Evolutionary conservation across 2,329 filamentous ascomycete species (phyloP).

Genomic region (Trichoderma atroviride): DNA sequence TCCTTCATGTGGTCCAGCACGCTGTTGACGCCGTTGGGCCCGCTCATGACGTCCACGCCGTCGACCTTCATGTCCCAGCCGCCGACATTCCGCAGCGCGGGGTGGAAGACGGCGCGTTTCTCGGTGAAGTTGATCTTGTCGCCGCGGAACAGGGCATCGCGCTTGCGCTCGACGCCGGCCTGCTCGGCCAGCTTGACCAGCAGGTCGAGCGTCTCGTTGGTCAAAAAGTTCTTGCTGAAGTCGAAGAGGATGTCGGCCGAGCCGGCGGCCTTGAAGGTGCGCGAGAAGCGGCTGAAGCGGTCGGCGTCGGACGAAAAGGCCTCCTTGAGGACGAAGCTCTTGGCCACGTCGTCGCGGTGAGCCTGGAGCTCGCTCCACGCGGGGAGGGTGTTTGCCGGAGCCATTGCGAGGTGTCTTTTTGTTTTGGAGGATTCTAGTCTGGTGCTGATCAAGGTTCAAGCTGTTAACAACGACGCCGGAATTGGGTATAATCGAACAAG

Average conservation of each 20-base stretch:
- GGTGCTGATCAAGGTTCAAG: background rate
- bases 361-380: constrained; percentile 90
- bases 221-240: constrained; percentile 98
- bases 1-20: constrained; percentile 98
- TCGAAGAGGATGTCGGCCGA: constrained; percentile 94
- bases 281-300: constrained; percentile 89
- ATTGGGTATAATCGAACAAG: background rate
- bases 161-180: constrained; percentile 86
- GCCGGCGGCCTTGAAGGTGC: constrained; percentile 79
- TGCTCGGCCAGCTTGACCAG: constrained; percentile 90
- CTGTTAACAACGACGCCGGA: background rate
- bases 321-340: constrained; percentile 89
- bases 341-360: constrained; percentile 84
- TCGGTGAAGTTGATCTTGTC: constrained; percentile 99
- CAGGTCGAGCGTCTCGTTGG: constrained; percentile 84
- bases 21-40: constrained; percentile 82
- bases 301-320: constrained; percentile 86
- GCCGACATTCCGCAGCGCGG: constrained; percentile 86
- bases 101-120: constrained; percentile 92
- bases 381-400: constrained; percentile 81
- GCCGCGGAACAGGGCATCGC: constrained; percentile 95
- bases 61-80: constrained; percentile 84
- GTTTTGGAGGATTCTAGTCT: background rate
- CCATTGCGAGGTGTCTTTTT: constrained; percentile 50
- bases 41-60: constrained; percentile 88